Evolutionary conservation across 345 rosid species (phyloP).

Genomic region (Cardamine chenopodiifolia): DNA sequence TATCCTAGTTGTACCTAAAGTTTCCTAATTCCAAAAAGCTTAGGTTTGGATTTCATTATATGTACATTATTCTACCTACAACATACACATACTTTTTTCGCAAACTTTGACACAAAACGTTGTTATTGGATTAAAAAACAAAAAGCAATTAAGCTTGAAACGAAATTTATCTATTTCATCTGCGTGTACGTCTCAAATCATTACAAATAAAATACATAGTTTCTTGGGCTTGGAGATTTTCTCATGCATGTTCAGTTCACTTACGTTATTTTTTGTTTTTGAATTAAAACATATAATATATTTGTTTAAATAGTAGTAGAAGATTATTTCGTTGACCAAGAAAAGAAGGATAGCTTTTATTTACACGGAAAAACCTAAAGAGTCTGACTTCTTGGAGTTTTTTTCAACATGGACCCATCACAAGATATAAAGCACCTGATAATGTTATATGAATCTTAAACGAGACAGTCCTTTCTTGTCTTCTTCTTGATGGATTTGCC

Average conservation of each 20-base stretch:
- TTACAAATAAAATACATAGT: background rate
- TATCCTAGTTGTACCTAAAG: background rate
- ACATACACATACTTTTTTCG: background rate
- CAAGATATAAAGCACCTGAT: conserved; percentile 5
- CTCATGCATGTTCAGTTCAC: background rate
- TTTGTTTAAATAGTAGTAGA: background rate
- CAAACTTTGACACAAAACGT: background rate
- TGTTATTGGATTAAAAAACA: background rate
- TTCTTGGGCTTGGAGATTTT: background rate
- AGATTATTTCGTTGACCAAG: background rate
- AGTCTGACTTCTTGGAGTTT: background rate
- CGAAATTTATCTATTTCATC: background rate
- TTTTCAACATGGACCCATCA: conserved; percentile 18
- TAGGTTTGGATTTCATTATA: background rate
- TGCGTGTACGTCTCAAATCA: background rate
- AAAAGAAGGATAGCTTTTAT: background rate
- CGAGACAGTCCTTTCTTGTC: conserved; percentile 7
- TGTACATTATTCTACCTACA: background rate
- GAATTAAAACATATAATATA: background rate
- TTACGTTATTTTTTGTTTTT: background rate
- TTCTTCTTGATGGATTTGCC: conserved; percentile 19
- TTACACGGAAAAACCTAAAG: background rate
- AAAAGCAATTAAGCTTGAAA: background rate
- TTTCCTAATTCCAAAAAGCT: background rate
- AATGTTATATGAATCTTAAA: conserved; percentile 22